Base-by-base conservation (phyloP, 2,329 filamentous ascomycete genomes). In the Scorias spongiosa region DNA sequence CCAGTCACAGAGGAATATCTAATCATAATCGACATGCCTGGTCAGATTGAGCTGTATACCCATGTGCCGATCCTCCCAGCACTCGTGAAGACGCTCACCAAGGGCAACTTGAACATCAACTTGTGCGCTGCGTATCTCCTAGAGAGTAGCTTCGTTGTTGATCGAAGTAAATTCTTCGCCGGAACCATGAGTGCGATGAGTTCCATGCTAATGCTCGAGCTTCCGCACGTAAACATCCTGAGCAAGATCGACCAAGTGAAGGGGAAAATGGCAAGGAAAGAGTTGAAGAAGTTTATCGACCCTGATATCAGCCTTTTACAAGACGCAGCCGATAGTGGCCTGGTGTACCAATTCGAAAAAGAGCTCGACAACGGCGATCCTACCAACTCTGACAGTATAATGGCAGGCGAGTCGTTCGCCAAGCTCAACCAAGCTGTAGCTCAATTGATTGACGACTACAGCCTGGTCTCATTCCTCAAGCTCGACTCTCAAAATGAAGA, bases 161-260 rank as follows among this genome's bases (percentile, higher is more conserved):
- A 98, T 65, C 81, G 86, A 48, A 84, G 91, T 57, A 98, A 96
- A 67, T 98, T 93, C 72, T 96, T 98, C 64, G 81, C 91, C 0
- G 91, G 91, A 10, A 94, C 91, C 0, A 70, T 98, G 47, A 91
- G 84, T 59, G 91, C 91, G 51, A 96, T 98, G 91, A 93, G 84
- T 57, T 88, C 91, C 51, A 98, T 98, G 91, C 78, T 98, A 57
- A 91, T 96, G 86, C 76, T 98, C 49, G 91, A 96, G 66, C 78
- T 96, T 51, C 91, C 91, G 4, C 91, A 98, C 60, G 78, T 98
- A 59, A 98, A 98, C 61, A 82, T 98, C 48, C 69, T 98, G 44
- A 93, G 83, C 59, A 98, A 98, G 68, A 96, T 96, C 88, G 91
- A 98, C 61, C 75, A 96, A 48, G 79, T 96, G 52, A 91, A 91